Evolutionary conservation across 495 filamentous ascomycete genomes (phyloP).

Genomic region (Penicillium soppii): DNA sequence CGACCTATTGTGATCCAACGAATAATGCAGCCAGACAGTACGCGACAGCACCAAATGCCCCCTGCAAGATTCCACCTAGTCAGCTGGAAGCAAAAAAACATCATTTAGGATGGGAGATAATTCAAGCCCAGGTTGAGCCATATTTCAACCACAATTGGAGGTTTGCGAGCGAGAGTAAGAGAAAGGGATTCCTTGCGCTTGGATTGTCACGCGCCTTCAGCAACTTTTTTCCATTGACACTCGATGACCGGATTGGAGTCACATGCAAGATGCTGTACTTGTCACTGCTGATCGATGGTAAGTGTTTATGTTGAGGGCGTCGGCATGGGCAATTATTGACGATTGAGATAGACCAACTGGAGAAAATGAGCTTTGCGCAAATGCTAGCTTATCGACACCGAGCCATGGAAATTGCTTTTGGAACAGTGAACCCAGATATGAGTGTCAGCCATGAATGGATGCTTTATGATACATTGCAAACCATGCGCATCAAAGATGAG

Average conservation of each 20-base stretch:
- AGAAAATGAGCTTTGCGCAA: slow-evolving; percentile 20
- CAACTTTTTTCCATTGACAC: slow-evolving; percentile 17
- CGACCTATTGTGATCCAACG: background rate
- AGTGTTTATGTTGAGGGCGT: background rate
- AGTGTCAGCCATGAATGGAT: slow-evolving; percentile 17
- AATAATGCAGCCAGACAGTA: background rate
- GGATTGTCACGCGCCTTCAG: slow-evolving; percentile 23
- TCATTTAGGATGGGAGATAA: slow-evolving; percentile 14
- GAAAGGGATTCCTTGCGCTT: slow-evolving; percentile 11
- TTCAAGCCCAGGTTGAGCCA: slow-evolving; percentile 20
- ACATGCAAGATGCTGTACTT: slow-evolving; percentile 21
- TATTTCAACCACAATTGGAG: slow-evolving; percentile 17
- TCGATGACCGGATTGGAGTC: slow-evolving; percentile 16
- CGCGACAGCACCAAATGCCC: slow-evolving; percentile 1
- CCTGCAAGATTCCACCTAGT: slow-evolving; percentile 4
- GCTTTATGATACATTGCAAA: slow-evolving; percentile 14
- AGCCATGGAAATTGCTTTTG: slow-evolving; percentile 11
- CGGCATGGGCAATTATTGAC: background rate
- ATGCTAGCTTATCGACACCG: slow-evolving; percentile 21
- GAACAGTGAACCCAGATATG: slow-evolving; percentile 5
- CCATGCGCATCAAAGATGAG: slow-evolving; percentile 13
- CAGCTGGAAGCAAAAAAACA: slow-evolving; percentile 17
- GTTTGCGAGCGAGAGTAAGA: slow-evolving; percentile 18
- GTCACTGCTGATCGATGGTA: slow-evolving; percentile 20
- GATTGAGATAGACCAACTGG: slow-evolving; percentile 14